Conservation (phyloP, 805 yeast species). For the Nakazawaea wyomingensis region DNA sequence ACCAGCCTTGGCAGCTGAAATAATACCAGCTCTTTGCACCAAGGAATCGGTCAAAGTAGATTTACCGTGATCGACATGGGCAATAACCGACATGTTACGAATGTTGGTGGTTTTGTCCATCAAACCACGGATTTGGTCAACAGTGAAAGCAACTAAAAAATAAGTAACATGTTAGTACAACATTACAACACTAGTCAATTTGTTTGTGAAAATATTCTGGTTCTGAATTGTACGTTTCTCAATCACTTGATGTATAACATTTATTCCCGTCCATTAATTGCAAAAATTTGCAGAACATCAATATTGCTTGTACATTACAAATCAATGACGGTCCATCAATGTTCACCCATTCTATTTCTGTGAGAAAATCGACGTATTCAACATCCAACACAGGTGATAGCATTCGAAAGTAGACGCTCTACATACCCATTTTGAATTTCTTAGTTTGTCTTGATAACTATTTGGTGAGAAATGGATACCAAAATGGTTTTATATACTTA, state of each 20-base stretch:
- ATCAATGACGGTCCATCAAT: too few species aligned
- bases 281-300: too few species aligned
- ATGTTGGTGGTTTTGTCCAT: constrained; percentile 99
- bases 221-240: too few species aligned
- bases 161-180: background rate
- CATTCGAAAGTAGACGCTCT: background rate
- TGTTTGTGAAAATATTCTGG: too few species aligned
- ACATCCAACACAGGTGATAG: too few species aligned
- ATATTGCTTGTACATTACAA: too few species aligned
- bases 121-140: constrained; percentile 93
- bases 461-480: background rate
- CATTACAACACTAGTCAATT: too few species aligned
- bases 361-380: background rate
- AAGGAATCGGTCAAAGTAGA: constrained; percentile 98
- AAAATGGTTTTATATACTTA: constrained; percentile 2
- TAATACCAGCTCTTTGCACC: constrained; percentile 99
- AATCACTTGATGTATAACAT: too few species aligned
- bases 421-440: constrained; percentile 12
- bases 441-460: constrained; percentile 6
- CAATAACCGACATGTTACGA: constrained; percentile 99
- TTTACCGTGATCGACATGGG: constrained; percentile 99
- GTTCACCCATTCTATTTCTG: too few species aligned
- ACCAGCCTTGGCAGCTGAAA: constrained; percentile 99
- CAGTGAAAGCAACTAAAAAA: constrained; percentile 48
- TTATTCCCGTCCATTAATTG: too few species aligned